Percentiles rank a stretch among this genome's conserved stretches.
Evolutionary conservation across 306 rosid genomes (phyloP).

Genomic region (Quercus suber): DNA sequence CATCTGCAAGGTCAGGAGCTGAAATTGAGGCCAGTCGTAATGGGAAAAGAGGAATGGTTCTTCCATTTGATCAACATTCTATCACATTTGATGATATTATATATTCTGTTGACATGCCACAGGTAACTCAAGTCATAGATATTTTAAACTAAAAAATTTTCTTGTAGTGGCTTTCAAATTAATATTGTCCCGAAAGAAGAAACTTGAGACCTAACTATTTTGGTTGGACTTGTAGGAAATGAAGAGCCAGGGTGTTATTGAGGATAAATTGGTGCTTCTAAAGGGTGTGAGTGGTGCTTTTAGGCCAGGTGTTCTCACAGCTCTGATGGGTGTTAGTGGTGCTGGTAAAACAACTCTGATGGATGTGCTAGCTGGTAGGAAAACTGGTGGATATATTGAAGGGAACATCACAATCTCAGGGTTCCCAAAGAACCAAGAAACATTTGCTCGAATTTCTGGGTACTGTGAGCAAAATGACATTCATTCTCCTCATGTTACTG

Average conservation of each 20-base stretch:
- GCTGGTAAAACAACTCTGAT: conserved; percentile 97
- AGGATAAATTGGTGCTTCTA: conserved; percentile 72
- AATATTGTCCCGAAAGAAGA: neutral
- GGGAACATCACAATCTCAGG: conserved; percentile 76
- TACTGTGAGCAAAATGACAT: conserved; percentile 93
- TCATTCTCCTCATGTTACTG: conserved; percentile 56
- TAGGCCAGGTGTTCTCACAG: conserved; percentile 92
- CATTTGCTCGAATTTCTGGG: conserved; percentile 89
- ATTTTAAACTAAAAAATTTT: neutral
- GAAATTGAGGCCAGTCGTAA: neutral
- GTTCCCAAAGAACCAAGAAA: conserved; percentile 81
- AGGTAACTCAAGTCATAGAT: conserved; percentile 12
- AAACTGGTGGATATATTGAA: conserved; percentile 81
- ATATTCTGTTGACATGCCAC: conserved; percentile 56
- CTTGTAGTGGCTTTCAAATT: conserved; percentile 3
- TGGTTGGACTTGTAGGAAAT: conserved; percentile 50
- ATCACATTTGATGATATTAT: conserved; percentile 39
- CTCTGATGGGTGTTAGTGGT: conserved; percentile 93
- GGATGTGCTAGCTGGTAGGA: conserved; percentile 93
- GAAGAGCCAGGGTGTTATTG: conserved; percentile 52
- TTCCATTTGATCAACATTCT: conserved; percentile 51
- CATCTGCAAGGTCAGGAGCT: neutral
- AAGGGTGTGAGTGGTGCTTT: conserved; percentile 80
- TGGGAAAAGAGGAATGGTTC: conserved; percentile 43
- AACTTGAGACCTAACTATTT: neutral